Evolutionary conservation across 208 protist species (phyloP).

Genomic region (Leptomonas seymouri): DNA sequence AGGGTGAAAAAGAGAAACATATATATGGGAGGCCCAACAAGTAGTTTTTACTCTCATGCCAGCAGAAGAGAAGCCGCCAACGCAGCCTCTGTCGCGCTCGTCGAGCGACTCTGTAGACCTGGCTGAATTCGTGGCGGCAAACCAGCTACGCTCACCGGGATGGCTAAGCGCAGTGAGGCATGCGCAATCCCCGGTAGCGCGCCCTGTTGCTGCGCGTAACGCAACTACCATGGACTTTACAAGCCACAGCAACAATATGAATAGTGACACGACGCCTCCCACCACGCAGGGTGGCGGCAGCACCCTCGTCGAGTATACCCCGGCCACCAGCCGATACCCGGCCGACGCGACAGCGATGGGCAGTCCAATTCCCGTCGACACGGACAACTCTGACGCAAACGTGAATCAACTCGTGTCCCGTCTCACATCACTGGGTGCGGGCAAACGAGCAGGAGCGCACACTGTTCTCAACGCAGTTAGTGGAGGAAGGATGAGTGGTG

Average conservation of each 20-base stretch:
- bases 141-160: background rate
- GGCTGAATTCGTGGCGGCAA: slow-evolving; percentile 3
- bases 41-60: slow-evolving; percentile 2
- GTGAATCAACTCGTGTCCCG: slow-evolving; percentile 14
- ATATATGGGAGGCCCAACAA: background rate
- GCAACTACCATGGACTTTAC: background rate
- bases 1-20: no score
- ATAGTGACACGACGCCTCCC: background rate
- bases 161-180: slow-evolving; percentile 26
- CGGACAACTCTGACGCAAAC: slow-evolving; percentile 31
- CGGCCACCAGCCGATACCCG: slow-evolving; percentile 15
- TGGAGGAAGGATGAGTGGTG: no score
- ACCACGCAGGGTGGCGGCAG: slow-evolving; percentile 8
- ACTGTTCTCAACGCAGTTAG: background rate
- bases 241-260: background rate
- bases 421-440: background rate
- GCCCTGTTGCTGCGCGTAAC: background rate
- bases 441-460: background rate
- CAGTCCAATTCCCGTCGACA: slow-evolving; percentile 39
- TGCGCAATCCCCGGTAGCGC: background rate
- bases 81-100: slow-evolving; percentile 13
- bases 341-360: slow-evolving; percentile 33
- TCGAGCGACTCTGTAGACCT: slow-evolving; percentile 39
- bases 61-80: background rate
- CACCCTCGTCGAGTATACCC: slow-evolving; percentile 14